Evolutionary conservation across 495 filamentous ascomycete species (phyloP), one percentile per base, ranked within the genome.

Genomic region (Usnea hakonensis): DNA sequence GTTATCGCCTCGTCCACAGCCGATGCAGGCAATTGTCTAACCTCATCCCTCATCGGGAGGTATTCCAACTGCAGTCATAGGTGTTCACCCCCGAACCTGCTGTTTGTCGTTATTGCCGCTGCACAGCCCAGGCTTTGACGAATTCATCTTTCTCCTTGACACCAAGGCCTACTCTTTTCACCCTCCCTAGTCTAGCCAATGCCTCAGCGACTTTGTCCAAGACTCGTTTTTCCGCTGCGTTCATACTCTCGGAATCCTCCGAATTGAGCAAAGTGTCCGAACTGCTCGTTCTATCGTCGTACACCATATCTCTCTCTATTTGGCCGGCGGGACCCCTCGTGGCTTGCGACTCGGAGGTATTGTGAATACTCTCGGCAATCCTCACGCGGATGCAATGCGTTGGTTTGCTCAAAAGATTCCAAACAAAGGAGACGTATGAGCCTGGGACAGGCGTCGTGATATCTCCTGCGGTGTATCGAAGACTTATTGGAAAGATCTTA

Each of bases 341-440:
- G 33, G 52, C 10, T 52, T 59, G 44, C 58, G 68, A 37, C 57
- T 61, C 48, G 6, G 68, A 67, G n/a, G 57, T 71, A 32, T 82
- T 83, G 63, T 79, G 76, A 2, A 87, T 75, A 10, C 76, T 81
- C 70, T 90, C 88, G 16, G 90, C 95, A 57, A 99, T 90, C 36
- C 95, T 83, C 23, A 97, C 92, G 9, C 90, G 80, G 58, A 97
- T 91, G 62, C 84, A 91, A 68, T 97, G 93, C 37, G 90, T 96
- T 6, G 89, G 90, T 44, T 83, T 81, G 61, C 87, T 87, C n/a
- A 95, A 81, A 44, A 97, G 76, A 35, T 83, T 88, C 90, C 91
- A 99, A 9, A 96, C 68, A 67, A 95, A 94, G 10, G 74, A 73
- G 4, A 79, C 30, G 69, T 87, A 90, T 10, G 75, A 75, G 0